A percentile compares a stretch with the other conserved stretches of the same genome.
These are phyloP conservation scores for Juglanconis oblonga DNA, from an alignment of 2,329 filamentous ascomycete genomes.

Conservation along the genomic window DNA sequence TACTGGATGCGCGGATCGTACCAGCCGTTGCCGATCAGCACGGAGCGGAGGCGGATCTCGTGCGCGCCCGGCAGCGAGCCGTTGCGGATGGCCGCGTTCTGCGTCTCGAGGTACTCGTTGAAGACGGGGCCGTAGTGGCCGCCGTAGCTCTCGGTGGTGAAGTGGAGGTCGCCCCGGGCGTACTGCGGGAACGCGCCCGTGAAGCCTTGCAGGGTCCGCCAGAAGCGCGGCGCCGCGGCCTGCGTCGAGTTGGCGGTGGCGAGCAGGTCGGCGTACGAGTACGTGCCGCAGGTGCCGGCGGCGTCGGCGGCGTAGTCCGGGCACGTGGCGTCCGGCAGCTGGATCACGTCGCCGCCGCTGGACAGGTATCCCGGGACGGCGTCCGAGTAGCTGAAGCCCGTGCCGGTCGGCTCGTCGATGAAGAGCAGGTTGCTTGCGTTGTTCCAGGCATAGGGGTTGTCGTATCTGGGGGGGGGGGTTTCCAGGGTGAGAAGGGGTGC, in stretches of 20 bases:
- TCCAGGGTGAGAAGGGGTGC: neutral
- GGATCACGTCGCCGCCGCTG: slow-evolving; percentile 31
- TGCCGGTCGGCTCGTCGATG: slow-evolving; percentile 59
- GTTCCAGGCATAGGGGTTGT: slow-evolving; percentile 56
- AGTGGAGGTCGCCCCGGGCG: slow-evolving; percentile 47
- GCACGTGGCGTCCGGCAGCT: slow-evolving; percentile 43
- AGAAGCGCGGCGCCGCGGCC: slow-evolving; percentile 56
- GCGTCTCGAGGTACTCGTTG: slow-evolving; percentile 44
- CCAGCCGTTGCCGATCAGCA: slow-evolving; percentile 59
- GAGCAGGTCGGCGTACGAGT: slow-evolving; percentile 47
- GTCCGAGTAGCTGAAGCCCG: slow-evolving; percentile 49
- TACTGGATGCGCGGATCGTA: slow-evolving; percentile 55
- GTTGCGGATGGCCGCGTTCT: slow-evolving; percentile 37
- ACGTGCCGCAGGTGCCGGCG: slow-evolving; percentile 63
- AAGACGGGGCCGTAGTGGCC: slow-evolving; percentile 58
- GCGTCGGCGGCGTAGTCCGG: slow-evolving; percentile 44
- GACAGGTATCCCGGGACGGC: slow-evolving; percentile 34
- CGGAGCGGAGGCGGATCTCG: slow-evolving; percentile 45
- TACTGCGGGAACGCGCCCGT: slow-evolving; percentile 58
- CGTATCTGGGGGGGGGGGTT: no score
- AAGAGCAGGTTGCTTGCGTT: slow-evolving; percentile 57
- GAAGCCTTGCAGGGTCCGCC: slow-evolving; percentile 60
- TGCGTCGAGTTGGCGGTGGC: slow-evolving; percentile 54
- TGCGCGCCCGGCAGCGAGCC: slow-evolving; percentile 33
- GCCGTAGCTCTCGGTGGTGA: slow-evolving; percentile 55